phyloP scores from a whole-genome alignment of 2,329 filamentous ascomycete species.

The Ophiostoma populinum region DNA sequence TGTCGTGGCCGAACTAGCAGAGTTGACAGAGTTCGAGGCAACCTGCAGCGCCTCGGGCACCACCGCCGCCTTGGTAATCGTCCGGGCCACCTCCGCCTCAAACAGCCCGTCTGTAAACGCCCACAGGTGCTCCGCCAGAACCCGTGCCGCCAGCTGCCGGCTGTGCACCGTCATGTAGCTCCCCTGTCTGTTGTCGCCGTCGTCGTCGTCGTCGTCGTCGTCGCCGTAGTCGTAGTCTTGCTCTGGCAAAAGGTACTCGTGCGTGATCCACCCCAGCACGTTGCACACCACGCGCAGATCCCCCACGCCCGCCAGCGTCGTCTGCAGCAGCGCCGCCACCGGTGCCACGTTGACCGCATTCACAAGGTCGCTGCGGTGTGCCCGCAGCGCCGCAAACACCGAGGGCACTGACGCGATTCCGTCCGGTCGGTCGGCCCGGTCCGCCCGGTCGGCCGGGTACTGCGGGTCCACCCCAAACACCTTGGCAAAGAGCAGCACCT shows the following conservation, averaged over 20 bases:
- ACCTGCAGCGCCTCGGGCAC: slow-evolving; percentile 32
- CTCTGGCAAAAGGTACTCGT: slow-evolving; percentile 38
- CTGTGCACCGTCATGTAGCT: slow-evolving; percentile 31
- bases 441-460: slow-evolving; percentile 25
- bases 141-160: slow-evolving; percentile 35
- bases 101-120: slow-evolving; percentile 36
- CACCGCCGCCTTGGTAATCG: slow-evolving; percentile 31
- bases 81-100: slow-evolving; percentile 36
- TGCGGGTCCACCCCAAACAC: slow-evolving; percentile 39
- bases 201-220: slow-evolving; percentile 14
- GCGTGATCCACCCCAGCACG: slow-evolving; percentile 38
- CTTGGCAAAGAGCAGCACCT: slow-evolving; percentile 33
- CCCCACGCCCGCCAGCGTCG: slow-evolving; percentile 27
- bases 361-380: slow-evolving; percentile 31
- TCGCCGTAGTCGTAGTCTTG: slow-evolving; percentile 32
- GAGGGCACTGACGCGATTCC: no score
- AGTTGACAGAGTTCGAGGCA: no score
- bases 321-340: slow-evolving; percentile 31
- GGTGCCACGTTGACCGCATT: slow-evolving; percentile 37
- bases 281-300: slow-evolving; percentile 35
- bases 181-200: background rate
- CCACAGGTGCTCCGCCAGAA: slow-evolving; percentile 41
- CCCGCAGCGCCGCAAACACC: slow-evolving; percentile 32
- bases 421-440: no score
- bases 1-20: slow-evolving; percentile 39